Evolutionary conservation across 306 rosid genomes (phyloP).

Genomic region (Amphicarpaea edgeworthii): DNA sequence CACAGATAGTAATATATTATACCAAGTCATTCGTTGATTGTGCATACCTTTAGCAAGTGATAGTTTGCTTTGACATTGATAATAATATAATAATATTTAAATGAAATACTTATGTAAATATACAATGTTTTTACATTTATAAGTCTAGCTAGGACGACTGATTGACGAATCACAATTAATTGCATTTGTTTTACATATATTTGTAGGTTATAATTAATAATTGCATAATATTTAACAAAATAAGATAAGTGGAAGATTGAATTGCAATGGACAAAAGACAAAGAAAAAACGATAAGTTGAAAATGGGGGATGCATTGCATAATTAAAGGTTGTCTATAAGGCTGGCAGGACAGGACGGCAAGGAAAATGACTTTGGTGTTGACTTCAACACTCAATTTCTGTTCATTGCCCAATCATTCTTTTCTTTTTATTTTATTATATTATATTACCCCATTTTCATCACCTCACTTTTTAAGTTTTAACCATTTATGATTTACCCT

Average conservation of each 20-base stretch:
- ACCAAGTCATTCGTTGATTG: slow-evolving; percentile 13
- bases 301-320: background rate
- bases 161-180: too few species aligned
- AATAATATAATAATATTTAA: slow-evolving; percentile 4
- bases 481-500: slow-evolving; percentile 45
- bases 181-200: too few species aligned
- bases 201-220: background rate
- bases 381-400: slow-evolving; percentile 64
- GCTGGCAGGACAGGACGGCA: slow-evolving; percentile 49
- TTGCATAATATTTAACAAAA: too few species aligned
- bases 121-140: background rate
- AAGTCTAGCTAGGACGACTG: too few species aligned
- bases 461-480: slow-evolving; percentile 20
- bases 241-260: slow-evolving; percentile 13
- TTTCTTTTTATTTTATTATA: slow-evolving; percentile 27
- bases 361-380: slow-evolving; percentile 60
- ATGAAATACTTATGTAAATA: background rate
- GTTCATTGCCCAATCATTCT: slow-evolving; percentile 54
- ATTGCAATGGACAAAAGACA: slow-evolving; percentile 33
- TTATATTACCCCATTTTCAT: slow-evolving; percentile 2
- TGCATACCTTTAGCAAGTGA: slow-evolving; percentile 3
- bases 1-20: background rate
- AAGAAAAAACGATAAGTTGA: background rate
- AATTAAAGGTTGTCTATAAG: slow-evolving; percentile 42
- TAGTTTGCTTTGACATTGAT: slow-evolving; percentile 19